phyloP scores from a whole-genome alignment of 2,329 filamentous ascomycete species.

The Tricladium varicosporioides region DNA sequence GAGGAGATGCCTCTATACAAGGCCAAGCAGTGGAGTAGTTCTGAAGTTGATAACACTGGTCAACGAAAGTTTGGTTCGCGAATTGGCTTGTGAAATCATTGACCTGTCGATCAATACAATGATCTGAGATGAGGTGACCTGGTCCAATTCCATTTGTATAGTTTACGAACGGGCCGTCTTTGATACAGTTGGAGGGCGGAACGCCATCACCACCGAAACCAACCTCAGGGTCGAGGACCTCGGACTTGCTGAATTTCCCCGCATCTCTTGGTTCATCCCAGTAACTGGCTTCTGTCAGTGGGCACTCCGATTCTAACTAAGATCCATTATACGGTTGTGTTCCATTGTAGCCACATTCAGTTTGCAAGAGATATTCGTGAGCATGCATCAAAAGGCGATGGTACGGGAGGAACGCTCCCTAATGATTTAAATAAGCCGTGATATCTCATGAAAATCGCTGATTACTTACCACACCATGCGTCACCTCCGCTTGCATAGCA shows the following conservation, averaged over 20 bases:
- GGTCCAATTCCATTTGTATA: constrained; percentile 22
- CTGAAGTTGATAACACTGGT: neutral
- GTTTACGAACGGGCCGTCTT: constrained; percentile 24
- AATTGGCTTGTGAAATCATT: neutral
- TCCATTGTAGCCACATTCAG: neutral
- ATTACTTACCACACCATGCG: neutral
- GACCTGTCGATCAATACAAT: constrained; percentile 24
- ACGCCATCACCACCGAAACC: constrained; percentile 13
- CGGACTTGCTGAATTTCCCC: neutral
- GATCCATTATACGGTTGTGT: neutral
- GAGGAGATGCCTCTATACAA: neutral
- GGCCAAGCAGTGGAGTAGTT: neutral
- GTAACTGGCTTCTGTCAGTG: constrained; percentile 2
- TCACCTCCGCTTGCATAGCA: neutral
- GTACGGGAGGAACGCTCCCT: neutral
- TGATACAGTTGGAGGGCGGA: neutral
- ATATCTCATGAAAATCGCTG: neutral
- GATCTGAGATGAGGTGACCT: constrained; percentile 12
- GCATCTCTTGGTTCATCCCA: constrained; percentile 7
- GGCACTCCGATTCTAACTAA: neutral
- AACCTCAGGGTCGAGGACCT: neutral
- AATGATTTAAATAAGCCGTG: neutral
- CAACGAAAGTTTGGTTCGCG: neutral
- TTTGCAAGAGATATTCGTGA: neutral
- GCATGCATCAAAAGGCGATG: neutral